These are phyloP conservation scores for Serendipita vermifera DNA, from an alignment of 768 basidiomycete genomes.

Conservation along the genomic window DNA sequence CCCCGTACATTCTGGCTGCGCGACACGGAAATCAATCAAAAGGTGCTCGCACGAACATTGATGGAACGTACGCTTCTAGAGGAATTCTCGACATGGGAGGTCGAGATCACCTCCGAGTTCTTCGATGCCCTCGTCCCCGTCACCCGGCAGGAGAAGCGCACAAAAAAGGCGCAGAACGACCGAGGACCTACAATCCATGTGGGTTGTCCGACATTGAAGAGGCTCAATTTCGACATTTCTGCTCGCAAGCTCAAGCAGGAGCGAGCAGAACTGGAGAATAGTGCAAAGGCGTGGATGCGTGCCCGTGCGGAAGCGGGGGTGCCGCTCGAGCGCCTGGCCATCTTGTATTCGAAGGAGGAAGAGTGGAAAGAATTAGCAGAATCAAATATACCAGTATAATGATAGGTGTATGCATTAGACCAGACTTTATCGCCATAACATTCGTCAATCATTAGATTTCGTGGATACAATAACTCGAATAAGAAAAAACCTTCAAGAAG, in stretches of 20 bases:
- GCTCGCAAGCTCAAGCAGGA: neutral
- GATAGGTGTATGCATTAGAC: neutral
- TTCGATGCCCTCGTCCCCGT: neutral
- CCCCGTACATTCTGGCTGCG: neutral
- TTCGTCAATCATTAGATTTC: too few relatives aligned
- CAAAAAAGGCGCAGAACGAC: neutral
- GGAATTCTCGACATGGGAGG: neutral
- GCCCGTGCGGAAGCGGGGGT: neutral
- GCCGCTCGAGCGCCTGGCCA: neutral
- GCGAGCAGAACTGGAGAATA: neutral
- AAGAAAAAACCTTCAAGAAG: too few relatives aligned
- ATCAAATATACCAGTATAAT: neutral
- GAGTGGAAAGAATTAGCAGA: neutral
- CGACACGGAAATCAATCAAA: neutral
- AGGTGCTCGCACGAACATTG: neutral
- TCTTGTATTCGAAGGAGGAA: neutral
- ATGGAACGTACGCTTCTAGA: neutral
- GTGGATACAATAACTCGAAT: too few relatives aligned
- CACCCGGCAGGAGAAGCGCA: neutral
- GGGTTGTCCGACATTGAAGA: neutral
- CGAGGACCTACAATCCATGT: neutral
- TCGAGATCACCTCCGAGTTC: neutral
- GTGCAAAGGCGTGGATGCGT: neutral
- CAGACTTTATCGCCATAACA: too few relatives aligned
- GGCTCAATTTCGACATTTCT: neutral